phyloP scores from a whole-genome alignment of 176 grass and related monocot genomes.

The Aegilops bicornis region DNA sequence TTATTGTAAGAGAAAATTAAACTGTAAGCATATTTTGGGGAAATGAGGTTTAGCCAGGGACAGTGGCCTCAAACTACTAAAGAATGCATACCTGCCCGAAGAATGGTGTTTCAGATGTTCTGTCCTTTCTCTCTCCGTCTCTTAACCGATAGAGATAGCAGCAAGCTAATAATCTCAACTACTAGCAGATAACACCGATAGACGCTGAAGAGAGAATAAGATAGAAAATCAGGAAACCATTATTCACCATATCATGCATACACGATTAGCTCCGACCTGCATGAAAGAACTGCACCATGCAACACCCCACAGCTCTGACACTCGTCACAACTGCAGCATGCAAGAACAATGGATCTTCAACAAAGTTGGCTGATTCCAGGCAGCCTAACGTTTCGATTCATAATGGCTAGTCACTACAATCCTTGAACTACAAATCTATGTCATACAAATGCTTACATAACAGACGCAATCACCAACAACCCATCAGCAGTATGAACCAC shows the following conservation, averaged over 20 bases:
- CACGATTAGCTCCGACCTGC: background rate
- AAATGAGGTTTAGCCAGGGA: background rate
- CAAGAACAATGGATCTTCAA: background rate
- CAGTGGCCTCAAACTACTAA: slow-evolving; percentile 22
- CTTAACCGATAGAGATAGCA: background rate
- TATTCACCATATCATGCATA: too few relatives aligned
- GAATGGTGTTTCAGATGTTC: background rate
- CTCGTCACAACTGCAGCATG: background rate
- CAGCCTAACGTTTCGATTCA: too few relatives aligned
- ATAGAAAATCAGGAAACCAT: too few relatives aligned
- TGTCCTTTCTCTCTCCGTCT: background rate
- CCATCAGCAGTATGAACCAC: background rate
- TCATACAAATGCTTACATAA: background rate
- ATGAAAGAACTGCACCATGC: background rate
- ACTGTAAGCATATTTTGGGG: slow-evolving; percentile 32
- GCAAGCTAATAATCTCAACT: background rate
- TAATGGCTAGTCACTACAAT: too few relatives aligned
- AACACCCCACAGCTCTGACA: background rate
- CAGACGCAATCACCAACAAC: background rate
- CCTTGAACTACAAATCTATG: too few relatives aligned
- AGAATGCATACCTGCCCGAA: background rate
- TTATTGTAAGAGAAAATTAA: slow-evolving; percentile 29
- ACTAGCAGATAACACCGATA: background rate
- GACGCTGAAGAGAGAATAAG: background rate
- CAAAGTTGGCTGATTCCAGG: background rate